These are phyloP conservation scores for Diaporthe velutina DNA, from an alignment of 2,329 filamentous ascomycete species.

Conservation along the genomic window DNA sequence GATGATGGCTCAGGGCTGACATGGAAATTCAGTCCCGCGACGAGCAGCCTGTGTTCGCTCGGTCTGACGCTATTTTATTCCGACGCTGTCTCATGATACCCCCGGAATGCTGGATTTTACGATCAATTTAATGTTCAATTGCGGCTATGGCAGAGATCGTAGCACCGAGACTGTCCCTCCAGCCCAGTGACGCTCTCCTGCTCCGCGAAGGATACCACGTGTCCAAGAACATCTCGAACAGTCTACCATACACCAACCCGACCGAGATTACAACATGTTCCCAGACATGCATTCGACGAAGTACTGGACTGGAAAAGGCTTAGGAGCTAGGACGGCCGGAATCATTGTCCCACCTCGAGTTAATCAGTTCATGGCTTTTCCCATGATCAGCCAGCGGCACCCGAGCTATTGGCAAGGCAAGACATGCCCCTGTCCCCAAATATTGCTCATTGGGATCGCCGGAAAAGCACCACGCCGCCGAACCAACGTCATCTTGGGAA, in stretches of 20 bases:
- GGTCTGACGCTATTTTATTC: no score
- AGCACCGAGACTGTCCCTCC: background rate
- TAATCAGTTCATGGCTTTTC: background rate
- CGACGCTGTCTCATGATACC: no score
- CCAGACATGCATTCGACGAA: background rate
- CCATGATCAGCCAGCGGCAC: background rate
- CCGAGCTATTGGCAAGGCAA: background rate
- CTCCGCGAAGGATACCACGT: background rate
- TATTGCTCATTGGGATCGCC: no score
- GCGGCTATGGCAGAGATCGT: background rate
- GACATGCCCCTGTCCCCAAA: no score
- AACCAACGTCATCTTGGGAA: background rate
- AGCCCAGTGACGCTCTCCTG: no score
- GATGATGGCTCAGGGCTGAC: slow-evolving; percentile 45
- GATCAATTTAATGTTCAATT: background rate
- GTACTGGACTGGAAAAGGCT: fast-evolving
- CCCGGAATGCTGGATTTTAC: background rate
- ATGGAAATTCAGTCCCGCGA: background rate
- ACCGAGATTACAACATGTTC: background rate
- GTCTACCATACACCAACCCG: background rate
- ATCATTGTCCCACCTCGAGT: background rate
- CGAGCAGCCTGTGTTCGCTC: background rate
- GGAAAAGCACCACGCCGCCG: background rate
- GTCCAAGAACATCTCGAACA: background rate
- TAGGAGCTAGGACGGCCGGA: background rate